Conservation (phyloP, 345 rosid species). For the Lepidium aucheri region DNA sequence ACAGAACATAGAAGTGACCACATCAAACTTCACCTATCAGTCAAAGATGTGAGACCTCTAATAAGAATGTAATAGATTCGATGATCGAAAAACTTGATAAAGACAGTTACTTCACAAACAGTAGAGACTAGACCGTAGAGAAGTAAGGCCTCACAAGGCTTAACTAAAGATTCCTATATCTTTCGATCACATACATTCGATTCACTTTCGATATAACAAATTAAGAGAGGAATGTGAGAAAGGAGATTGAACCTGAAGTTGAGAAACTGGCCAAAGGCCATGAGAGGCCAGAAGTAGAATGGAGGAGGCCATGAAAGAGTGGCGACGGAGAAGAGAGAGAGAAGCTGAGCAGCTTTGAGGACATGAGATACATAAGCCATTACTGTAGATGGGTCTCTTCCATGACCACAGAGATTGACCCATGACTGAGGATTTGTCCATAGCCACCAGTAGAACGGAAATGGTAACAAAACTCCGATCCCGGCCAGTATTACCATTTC, state of each 20-base stretch:
- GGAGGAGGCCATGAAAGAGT: constrained; percentile 80
- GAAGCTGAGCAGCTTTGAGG: constrained; percentile 65
- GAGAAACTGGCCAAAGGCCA: constrained; percentile 83
- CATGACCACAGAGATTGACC: constrained; percentile 65
- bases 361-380: constrained; percentile 74
- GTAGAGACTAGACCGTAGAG: neutral
- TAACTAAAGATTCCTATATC: neutral
- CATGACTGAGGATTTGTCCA: constrained; percentile 79
- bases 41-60: too few relatives aligned
- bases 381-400: constrained; percentile 57
- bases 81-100: neutral
- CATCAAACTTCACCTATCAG: too few relatives aligned
- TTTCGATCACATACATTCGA: neutral
- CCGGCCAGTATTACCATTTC: constrained; percentile 66
- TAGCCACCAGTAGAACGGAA: constrained; percentile 78
- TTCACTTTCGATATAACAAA: neutral
- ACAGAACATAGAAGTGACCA: too few relatives aligned
- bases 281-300: constrained; percentile 81
- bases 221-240: neutral
- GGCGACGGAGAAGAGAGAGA: constrained; percentile 64
- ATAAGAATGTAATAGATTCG: too few relatives aligned
- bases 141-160: neutral
- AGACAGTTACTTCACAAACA: neutral
- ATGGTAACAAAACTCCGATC: constrained; percentile 54
- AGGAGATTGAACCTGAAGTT: constrained; percentile 51